Percentiles rank a stretch among this genome's conserved stretches.
Evolutionary conservation across 495 filamentous ascomycete species (phyloP).

Genomic region (Neurospora sp.): DNA sequence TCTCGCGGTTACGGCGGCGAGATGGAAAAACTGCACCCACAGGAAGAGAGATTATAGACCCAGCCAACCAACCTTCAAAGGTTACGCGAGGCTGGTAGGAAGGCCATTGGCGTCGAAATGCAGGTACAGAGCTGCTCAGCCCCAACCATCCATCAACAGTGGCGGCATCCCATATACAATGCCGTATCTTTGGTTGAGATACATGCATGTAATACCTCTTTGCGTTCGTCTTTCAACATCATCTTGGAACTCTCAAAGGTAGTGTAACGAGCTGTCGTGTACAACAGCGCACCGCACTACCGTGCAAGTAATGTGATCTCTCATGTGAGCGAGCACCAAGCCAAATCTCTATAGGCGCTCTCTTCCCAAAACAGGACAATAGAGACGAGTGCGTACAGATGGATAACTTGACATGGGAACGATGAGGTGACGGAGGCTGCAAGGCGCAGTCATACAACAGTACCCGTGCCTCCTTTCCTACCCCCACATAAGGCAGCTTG

Average conservation of each 20-base stretch:
- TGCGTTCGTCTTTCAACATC: neutral
- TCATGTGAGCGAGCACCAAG: neutral
- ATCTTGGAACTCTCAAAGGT: neutral
- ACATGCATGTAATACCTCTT: neutral
- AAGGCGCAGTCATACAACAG: neutral
- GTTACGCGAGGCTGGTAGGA: neutral
- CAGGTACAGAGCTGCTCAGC: neutral
- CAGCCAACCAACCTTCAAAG: neutral
- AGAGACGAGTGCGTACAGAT: neutral
- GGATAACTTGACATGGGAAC: neutral
- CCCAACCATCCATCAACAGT: neutral
- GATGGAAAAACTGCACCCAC: neutral
- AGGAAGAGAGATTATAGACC: neutral
- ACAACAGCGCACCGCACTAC: neutral
- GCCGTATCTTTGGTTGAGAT: neutral
- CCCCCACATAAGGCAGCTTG: neutral
- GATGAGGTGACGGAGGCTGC: neutral
- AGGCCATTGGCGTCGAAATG: neutral
- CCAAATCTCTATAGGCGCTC: neutral
- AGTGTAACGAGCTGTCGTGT: neutral
- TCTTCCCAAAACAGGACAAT: neutral
- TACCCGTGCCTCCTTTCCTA: neutral
- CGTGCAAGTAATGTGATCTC: neutral
- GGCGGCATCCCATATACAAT: neutral
- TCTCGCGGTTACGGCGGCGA: neutral